Base-by-base conservation (phyloP, 768 basidiomycete species). In the Collybia mongolica region DNA sequence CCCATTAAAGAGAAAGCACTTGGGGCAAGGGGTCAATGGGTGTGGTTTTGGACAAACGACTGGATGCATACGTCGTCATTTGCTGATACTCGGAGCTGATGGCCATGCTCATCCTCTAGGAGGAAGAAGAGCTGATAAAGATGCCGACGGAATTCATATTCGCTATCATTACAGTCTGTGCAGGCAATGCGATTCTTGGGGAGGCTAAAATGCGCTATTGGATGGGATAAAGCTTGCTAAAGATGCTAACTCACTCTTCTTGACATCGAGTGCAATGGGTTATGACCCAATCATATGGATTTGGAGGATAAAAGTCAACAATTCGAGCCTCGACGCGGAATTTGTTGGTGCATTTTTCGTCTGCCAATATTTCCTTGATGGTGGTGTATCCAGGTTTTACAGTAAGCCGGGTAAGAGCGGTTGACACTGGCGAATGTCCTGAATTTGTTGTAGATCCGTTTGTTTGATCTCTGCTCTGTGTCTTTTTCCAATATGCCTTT, bases 261-360 rank as follows among this genome's bases (percentile, higher is more conserved):
- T 74, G 58, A 64, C 87, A 89, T 3, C 71, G 73, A 6, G 67
- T 70, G 62, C 86, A 90, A 35, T 67, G 66, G 29, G 77, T 65
- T 20, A 70, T 65, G 29, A 77, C 72, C 14, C 74, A 80, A 14
- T 84, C 73, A 22, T 65, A 55, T 23, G 86, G 57, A 23, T 72
- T 58, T 26, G 72, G 66, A 0, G 87, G 87, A 56, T 72, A 76
- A 58, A 79, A 86, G 56, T 84, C 82, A 7, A 79, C 58, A 2
- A 76, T 72, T 17, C 76, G 77, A 5, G 79, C 84, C 8, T 67
- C 56, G 19, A 86, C 60, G 35, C 63, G 70, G 50, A 75, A 79
- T 37, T 62, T 68, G 14, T 62, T 63, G 3, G 77, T 69, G 40
- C 63, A 70, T 36, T 60, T 61, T 19, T 65, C 55, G 22, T 54